A percentile compares a stretch with the other conserved stretches of the same genome.
Conservation (phyloP, 106 monocot genomes). For the Dioscorea alata region DNA sequence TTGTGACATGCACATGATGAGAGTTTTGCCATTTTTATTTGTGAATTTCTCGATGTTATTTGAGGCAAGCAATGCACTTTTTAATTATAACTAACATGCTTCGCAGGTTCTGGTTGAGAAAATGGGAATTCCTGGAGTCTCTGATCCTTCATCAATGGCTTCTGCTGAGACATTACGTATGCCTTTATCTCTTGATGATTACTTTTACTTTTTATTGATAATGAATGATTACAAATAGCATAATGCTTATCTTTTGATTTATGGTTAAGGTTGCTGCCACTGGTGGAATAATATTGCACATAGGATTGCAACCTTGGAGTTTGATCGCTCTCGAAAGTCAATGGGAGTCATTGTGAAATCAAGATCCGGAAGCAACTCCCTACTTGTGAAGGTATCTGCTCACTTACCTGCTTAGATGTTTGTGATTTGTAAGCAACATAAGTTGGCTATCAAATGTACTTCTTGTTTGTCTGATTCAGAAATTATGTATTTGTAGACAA, state of each 20-base stretch:
- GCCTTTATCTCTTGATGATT: not conserved
- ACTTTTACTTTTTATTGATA: not conserved
- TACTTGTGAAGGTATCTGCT: constrained; percentile 80
- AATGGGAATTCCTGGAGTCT: constrained; percentile 64
- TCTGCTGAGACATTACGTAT: constrained; percentile 57
- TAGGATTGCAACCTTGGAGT: constrained; percentile 95
- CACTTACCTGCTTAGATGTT: not conserved
- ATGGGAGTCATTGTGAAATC: constrained; percentile 95
- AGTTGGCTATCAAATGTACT: not conserved
- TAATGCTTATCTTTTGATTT: not conserved
- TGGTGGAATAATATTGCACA: constrained; percentile 59
- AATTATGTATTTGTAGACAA: too few relatives aligned
- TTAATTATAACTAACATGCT: not conserved
- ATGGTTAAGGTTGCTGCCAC: constrained; percentile 60
- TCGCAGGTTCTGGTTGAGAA: constrained; percentile 83
- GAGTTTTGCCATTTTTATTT: too few relatives aligned
- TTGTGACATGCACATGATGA: too few relatives aligned
- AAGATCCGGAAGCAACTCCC: constrained; percentile 63
- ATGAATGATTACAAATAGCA: not conserved
- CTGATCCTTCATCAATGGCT: constrained; percentile 16
- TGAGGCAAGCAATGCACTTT: too few relatives aligned
- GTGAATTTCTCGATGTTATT: too few relatives aligned
- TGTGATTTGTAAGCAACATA: not conserved
- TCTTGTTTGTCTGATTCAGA: too few relatives aligned
- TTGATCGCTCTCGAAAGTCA: constrained; percentile 89